Evolutionary conservation across 176 grass and related monocot genomes (phyloP).

Genomic region (Zoysia pacifica): DNA sequence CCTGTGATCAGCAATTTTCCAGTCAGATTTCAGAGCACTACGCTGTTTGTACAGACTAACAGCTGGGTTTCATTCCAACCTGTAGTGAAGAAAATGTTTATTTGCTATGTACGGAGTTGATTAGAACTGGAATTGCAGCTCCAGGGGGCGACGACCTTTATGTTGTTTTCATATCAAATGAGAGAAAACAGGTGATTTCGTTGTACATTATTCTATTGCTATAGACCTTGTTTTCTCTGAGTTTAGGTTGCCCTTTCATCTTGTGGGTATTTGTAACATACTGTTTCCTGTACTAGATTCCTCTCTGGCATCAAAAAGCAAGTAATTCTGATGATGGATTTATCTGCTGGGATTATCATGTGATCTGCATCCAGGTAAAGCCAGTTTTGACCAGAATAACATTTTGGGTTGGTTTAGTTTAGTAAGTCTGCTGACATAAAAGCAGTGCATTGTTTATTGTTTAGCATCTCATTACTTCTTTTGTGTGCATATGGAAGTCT

Average conservation of each 20-base stretch:
- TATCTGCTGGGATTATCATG: conserved; percentile 95
- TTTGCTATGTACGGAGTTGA: conserved; percentile 76
- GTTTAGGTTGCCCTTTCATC: background rate
- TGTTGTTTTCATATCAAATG: conserved; percentile 87
- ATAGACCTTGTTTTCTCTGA: background rate
- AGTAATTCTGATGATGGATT: conserved; percentile 58
- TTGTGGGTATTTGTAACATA: background rate
- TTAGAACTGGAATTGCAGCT: conserved; percentile 57
- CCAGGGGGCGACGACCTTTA: conserved; percentile 63
- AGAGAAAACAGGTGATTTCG: conserved; percentile 59
- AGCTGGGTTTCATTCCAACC: conserved; percentile 20
- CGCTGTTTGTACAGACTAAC: background rate
- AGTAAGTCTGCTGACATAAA: conserved; percentile 17
- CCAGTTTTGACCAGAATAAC: background rate
- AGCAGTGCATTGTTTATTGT: conserved; percentile 18
- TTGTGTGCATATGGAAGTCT: conserved; percentile 60
- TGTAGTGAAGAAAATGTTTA: conserved; percentile 94
- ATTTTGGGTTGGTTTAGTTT: conserved; percentile 24
- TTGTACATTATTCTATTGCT: conserved; percentile 13
- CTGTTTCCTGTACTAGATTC: conserved; percentile 52
- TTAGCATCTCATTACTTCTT: conserved; percentile 28
- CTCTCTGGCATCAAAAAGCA: conserved; percentile 89
- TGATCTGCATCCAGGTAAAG: conserved; percentile 85
- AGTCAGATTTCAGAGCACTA: background rate
- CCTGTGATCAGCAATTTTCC: background rate